Conservation (phyloP, 306 rosid genomes). For the Castanea mollissima region DNA sequence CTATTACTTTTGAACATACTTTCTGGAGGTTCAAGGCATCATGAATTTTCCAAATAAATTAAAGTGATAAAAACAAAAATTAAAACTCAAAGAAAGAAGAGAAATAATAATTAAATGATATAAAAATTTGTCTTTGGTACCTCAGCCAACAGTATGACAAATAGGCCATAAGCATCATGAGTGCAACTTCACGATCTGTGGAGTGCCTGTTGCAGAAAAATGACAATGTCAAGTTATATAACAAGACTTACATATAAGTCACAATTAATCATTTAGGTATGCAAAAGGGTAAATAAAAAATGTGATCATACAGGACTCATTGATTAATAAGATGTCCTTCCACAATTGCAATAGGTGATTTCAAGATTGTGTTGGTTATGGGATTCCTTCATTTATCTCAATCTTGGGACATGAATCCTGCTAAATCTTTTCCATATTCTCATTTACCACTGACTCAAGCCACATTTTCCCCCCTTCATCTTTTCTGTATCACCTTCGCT, state of each 20-base stretch:
- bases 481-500: not conserved
- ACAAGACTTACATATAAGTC: not conserved
- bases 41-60: too few species aligned
- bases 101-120: not conserved
- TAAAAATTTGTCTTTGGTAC: conserved; percentile 20
- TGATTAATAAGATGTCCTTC: not conserved
- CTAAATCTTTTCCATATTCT: not conserved
- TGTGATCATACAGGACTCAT: not conserved
- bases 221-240: conserved; percentile 4
- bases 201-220: conserved; percentile 63
- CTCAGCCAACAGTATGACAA: conserved; percentile 84
- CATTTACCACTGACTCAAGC: not conserved
- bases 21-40: too few species aligned
- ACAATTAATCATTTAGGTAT: conserved; percentile 7
- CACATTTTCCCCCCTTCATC: not conserved
- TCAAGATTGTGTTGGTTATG: not conserved
- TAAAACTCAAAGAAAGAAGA: not conserved
- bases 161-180: conserved; percentile 93
- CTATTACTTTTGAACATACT: too few species aligned
- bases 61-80: not conserved
- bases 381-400: not conserved
- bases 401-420: not conserved
- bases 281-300: not conserved
- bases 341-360: not conserved
- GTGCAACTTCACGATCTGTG: conserved; percentile 85